A percentile compares a stretch with the other conserved stretches of the same genome.
phyloP scores from a whole-genome alignment of 805 yeast genomes.

The Ogataea kodamae region DNA sequence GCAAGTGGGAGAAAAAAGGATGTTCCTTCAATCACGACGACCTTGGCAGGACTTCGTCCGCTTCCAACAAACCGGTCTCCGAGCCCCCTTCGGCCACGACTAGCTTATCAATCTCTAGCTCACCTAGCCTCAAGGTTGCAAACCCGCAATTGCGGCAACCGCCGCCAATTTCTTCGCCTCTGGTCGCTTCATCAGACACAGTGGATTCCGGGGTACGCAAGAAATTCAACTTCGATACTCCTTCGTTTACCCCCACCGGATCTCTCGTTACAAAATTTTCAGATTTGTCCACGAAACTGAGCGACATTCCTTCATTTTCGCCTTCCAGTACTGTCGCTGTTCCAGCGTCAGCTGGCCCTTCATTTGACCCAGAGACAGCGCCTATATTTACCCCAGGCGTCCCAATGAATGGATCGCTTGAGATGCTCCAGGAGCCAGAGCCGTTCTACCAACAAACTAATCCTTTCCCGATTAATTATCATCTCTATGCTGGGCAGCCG shows the following conservation, averaged over 20 bases:
- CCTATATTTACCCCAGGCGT: conserved; percentile 30
- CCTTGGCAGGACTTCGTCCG: conserved; percentile 22
- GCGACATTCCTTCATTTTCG: conserved; percentile 46
- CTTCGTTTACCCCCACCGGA: conserved; percentile 49
- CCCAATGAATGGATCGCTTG: conserved; percentile 8
- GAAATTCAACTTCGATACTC: conserved; percentile 52
- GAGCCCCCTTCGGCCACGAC: conserved; percentile 13
- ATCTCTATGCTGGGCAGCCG: conserved; percentile 86
- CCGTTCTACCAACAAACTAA: conserved; percentile 34
- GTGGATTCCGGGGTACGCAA: conserved; percentile 29
- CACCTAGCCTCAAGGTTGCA: conserved; percentile 9
- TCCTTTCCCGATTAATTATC: conserved; percentile 66
- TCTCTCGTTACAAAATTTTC: conserved; percentile 38
- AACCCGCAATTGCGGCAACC: conserved; percentile 2
- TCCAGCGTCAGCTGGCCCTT: conserved; percentile 10
- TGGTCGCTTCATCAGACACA: conserved; percentile 10
- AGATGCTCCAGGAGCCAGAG: conserved; percentile 19
- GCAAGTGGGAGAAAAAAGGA: conserved; percentile 84
- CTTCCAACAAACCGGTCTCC: conserved; percentile 11
- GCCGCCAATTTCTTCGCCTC: conserved; percentile 4
- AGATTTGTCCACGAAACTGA: conserved; percentile 46
- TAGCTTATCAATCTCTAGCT: conserved; percentile 10
- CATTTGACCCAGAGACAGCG: conserved; percentile 32
- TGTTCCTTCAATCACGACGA: conserved; percentile 74
- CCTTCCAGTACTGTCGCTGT: conserved; percentile 33